Percentiles rank a stretch among this genome's conserved stretches.
These are phyloP conservation scores for Vanderwaltozyma polyspora DNA, from an alignment of 805 yeast genomes.

Conservation along the genomic window DNA sequence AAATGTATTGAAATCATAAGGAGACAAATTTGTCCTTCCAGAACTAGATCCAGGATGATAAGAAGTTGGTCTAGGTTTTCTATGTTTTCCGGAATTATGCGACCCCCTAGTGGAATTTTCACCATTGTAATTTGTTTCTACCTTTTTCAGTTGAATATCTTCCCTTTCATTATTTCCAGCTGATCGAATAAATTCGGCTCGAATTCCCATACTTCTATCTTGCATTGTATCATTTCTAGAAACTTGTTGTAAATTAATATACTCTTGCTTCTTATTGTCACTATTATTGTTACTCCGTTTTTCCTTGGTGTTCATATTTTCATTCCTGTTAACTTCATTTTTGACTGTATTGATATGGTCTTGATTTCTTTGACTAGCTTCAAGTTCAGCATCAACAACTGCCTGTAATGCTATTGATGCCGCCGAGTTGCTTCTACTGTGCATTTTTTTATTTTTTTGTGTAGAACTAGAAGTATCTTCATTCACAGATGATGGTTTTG, in stretches of 20 bases:
- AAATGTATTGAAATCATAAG: neutral
- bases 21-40: neutral
- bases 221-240: neutral
- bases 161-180: neutral
- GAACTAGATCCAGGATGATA: slow-evolving; percentile 46
- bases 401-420: slow-evolving; percentile 66
- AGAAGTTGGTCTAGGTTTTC: slow-evolving; percentile 74
- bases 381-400: slow-evolving; percentile 50
- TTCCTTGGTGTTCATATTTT: too few relatives aligned
- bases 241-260: too few relatives aligned
- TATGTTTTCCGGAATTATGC: slow-evolving; percentile 28
- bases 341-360: neutral
- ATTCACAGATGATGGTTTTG: slow-evolving; percentile 32
- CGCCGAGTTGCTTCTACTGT: slow-evolving; percentile 34
- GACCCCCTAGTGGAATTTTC: neutral
- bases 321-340: neutral
- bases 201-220: neutral
- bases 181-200: neutral
- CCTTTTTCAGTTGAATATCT: too few relatives aligned
- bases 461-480: slow-evolving; percentile 8
- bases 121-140: neutral
- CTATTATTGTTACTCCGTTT: too few relatives aligned
- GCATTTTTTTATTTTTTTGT: slow-evolving; percentile 14
- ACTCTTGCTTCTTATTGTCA: neutral
- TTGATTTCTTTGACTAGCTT: slow-evolving; percentile 2